phyloP scores from a whole-genome alignment of 352 stramenopile genomes.

The Pythium vanterpoolii region DNA sequence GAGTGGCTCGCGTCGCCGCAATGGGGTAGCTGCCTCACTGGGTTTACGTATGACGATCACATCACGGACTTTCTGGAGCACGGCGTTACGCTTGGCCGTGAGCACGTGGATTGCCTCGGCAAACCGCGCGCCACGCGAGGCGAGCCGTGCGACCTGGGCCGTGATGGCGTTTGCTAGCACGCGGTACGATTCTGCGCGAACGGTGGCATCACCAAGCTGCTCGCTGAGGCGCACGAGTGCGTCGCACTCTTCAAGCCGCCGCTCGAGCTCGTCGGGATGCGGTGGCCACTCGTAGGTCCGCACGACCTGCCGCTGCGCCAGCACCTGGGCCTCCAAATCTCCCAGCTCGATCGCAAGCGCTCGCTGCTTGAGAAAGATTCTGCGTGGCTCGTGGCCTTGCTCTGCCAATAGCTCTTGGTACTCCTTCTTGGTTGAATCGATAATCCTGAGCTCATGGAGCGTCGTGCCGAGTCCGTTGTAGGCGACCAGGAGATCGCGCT shows the following conservation, averaged over 20 bases:
- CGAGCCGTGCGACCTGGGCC: slow-evolving; percentile 36
- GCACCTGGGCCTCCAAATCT: slow-evolving; percentile 40
- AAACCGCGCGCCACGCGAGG: slow-evolving; percentile 35
- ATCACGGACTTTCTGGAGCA: slow-evolving; percentile 20
- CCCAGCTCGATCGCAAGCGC: slow-evolving; percentile 36
- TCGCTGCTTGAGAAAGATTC: slow-evolving; percentile 46
- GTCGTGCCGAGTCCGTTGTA: slow-evolving; percentile 43
- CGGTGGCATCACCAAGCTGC: slow-evolving; percentile 31
- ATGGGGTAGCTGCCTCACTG: not conserved
- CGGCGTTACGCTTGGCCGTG: slow-evolving; percentile 35
- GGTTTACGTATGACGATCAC: not conserved
- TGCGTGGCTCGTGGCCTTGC: slow-evolving; percentile 22
- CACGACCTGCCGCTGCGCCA: slow-evolving; percentile 46
- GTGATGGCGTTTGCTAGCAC: slow-evolving; percentile 55
- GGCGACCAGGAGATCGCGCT: slow-evolving; percentile 38
- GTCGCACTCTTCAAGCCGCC: slow-evolving; percentile 46
- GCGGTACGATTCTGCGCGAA: slow-evolving; percentile 44
- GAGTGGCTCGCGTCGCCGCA: not conserved
- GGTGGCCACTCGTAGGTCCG: slow-evolving; percentile 46
- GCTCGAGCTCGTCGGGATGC: slow-evolving; percentile 29
- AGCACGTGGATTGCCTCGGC: slow-evolving; percentile 46
- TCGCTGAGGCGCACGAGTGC: slow-evolving; percentile 43
- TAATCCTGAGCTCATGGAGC: slow-evolving; percentile 31
- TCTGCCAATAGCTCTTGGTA: slow-evolving; percentile 12
- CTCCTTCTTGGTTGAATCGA: slow-evolving; percentile 4